Evolutionary conservation across 306 rosid species (phyloP).

Genomic region (Cucumis cinereus): DNA sequence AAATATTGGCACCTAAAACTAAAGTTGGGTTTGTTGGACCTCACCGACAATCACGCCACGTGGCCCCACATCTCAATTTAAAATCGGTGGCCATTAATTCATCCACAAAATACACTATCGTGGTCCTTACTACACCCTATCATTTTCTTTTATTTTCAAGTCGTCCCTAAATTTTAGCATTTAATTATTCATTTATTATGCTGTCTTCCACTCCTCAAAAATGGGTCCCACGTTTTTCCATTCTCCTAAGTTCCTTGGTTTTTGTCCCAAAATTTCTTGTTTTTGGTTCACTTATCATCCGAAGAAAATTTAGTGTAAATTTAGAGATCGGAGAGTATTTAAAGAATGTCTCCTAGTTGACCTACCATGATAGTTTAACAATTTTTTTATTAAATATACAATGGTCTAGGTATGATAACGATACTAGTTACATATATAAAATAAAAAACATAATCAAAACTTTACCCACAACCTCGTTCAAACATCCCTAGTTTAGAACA

Average conservation of each 20-base stretch:
- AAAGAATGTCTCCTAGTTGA: neutral
- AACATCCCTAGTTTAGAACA: neutral
- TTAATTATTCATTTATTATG: conserved; percentile 2
- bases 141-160: neutral
- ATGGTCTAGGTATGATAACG: no score
- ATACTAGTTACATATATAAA: neutral
- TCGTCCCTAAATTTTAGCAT: neutral
- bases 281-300: no score
- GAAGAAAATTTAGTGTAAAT: no score
- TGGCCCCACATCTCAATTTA: neutral
- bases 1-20: no score
- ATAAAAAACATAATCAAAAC: neutral
- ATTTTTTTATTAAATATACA: neutral
- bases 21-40: neutral
- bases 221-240: neutral
- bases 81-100: neutral
- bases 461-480: neutral
- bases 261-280: no score
- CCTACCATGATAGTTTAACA: no score
- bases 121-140: neutral
- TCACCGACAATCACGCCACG: neutral
- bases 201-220: neutral
- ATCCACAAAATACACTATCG: neutral
- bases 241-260: neutral
- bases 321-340: no score